Base-by-base conservation (phyloP, 225 moss, liverwort and hornwort species). In the Lunularia cruciata region DNA sequence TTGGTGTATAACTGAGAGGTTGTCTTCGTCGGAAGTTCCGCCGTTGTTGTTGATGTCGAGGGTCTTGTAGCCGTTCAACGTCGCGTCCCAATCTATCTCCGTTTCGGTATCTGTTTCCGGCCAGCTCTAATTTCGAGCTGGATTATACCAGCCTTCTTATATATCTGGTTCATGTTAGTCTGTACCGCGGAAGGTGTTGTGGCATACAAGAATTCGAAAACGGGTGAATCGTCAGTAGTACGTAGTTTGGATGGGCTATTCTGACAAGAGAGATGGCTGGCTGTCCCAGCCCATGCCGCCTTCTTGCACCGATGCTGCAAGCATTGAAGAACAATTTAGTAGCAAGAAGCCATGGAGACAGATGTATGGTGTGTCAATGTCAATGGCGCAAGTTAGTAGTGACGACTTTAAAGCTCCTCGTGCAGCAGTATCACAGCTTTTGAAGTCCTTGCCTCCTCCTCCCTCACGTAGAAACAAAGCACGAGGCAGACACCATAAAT, bases 51-150 rank as follows among this genome's bases (percentile, higher is more conserved):
- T 65, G 32, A 46, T 65, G 65, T 26, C 46, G 47, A 47, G 45
- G 26, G 46, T 27, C 45, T 60, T n/a, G n/a, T 15, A 64, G 65
- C 26, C 46, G 65, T 43, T 63, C 63, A 65, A 45, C 47, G 31
- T 32, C 65, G 65, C 65, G 65, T 47, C 65, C 32, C 46, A 46
- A 19, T 47, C 65, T 47, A 65, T 65, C 65, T 65, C 65, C 47
- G 7, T 15, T 43, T 65, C 32, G 28, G 10, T 47, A 27, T 31
- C 36, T 30, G 46, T 28, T 47, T 46, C 31, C 42, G 65, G 65
- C 65, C 46, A 65, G 65, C 65, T 65, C 65, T 45, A 65, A 27
- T 16, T 19, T 28, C 65, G 65, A 65, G 65, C 65, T 65, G 65
- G 65, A 65, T 65, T 65, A 65, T 30, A 47, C 47, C 65, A 65